Base-by-base conservation (phyloP, 768 basidiomycete genomes). In the Cyathus striatus region DNA sequence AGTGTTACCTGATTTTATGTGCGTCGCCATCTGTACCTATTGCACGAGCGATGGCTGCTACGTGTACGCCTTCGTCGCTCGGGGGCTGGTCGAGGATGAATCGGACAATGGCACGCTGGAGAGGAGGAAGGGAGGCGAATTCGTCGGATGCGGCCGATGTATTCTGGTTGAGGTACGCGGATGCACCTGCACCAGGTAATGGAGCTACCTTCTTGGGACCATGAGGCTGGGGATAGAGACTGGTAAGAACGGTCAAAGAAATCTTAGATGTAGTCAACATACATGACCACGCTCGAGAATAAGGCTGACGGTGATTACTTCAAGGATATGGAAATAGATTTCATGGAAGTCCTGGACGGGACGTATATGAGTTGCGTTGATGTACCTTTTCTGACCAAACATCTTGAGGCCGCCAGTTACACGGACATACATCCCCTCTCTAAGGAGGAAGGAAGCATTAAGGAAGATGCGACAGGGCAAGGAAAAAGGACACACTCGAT, bases 351-450 rank as follows among this genome's bases (percentile, higher is more conserved):
- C 86, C 22, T 68, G 75, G 34, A 85, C 65, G 5, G 72, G 69
- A 20, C 88, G 79, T 49, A 97, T 79, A 48, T 83, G 76, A 20
- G 73, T 79, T 5, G 86, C 82, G 43, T 87, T 88, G 55, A 99
- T 74, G 60, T 91, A 89, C 59, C 81, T 72, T 62, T 87, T 92
- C 56, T 74, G 79, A 26, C 79, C 78, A 59, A 95, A 96, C 10
- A 70, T 74, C 61, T 95, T 95, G 47, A 98, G 64, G 10, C 70
- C 69, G 9, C 95, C 95, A 23, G 87, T 76, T 35, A 94, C 79
- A 13, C 88, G 82, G 26, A 93, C 83, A 58, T 86, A 91, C 32
- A 69, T 70, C n/a, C 79, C 73, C 59, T 86, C 83, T 40, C 90
- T 94, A 46, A 16, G 12, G n/a, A n/a, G n/a, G n/a, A n/a, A n/a